A percentile compares a stretch with the other conserved stretches of the same genome.
Evolutionary conservation across 2,329 filamentous ascomycete genomes (phyloP).

Genomic region (Pseudogymnoascus sp.): DNA sequence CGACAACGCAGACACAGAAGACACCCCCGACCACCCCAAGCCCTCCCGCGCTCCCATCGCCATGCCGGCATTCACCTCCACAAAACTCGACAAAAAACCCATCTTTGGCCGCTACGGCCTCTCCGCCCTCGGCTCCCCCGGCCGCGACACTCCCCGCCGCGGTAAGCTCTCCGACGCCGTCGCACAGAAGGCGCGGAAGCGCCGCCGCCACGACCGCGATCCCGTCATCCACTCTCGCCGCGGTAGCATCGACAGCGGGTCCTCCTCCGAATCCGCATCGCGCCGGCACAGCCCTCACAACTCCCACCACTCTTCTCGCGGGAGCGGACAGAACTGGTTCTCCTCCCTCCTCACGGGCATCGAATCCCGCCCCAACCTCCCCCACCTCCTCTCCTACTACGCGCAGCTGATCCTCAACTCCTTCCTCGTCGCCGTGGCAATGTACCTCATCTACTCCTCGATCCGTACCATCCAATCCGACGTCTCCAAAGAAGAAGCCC

Average conservation of each 20-base stretch:
- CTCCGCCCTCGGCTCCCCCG: constrained; percentile 39
- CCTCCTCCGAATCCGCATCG: constrained; percentile 29
- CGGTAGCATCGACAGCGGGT: constrained; percentile 30
- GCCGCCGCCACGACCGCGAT: constrained; percentile 38
- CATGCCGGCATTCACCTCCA: constrained; percentile 42
- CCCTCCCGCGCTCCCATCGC: constrained; percentile 38
- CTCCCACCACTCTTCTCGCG: constrained; percentile 10
- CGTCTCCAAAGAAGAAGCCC: constrained; percentile 41
- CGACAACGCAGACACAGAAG: constrained; percentile 41
- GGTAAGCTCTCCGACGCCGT: constrained; percentile 38
- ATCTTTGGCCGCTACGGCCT: constrained; percentile 36
- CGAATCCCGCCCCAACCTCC: constrained; percentile 56
- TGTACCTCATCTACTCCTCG: constrained; percentile 28
- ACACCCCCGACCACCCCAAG: constrained; percentile 43
- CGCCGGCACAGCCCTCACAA: constrained; percentile 12
- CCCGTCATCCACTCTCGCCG: constrained; percentile 25
- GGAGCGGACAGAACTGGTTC: constrained; percentile 29
- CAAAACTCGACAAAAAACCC: constrained; percentile 37
- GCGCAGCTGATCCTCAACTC: constrained; percentile 49
- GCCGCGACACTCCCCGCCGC: constrained; percentile 56
- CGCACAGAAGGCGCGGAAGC: constrained; percentile 41
- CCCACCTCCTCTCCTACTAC: constrained; percentile 58
- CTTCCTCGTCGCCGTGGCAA: constrained; percentile 38
- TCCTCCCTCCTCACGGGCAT: constrained; percentile 52
- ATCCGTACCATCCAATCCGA: constrained; percentile 26